Evolutionary conservation across 2,329 filamentous ascomycete genomes (phyloP), one percentile per base, ranked within the genome.

Genomic region (Colletotrichum sp.): DNA sequence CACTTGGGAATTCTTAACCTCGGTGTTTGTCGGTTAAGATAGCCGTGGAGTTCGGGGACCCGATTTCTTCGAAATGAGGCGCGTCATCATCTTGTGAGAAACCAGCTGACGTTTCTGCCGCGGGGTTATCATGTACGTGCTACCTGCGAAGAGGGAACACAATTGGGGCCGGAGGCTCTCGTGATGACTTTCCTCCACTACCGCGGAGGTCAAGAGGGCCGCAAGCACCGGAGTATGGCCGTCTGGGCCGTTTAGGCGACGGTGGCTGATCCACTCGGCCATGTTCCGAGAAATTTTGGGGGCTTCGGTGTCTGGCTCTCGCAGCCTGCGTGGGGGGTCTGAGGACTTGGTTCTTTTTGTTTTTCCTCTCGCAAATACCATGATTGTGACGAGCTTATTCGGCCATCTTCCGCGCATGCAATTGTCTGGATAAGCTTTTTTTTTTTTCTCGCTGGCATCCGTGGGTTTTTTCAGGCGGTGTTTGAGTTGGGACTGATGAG

Each of bases 201-300:
- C 57, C 57, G 57, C 26, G 26, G 30, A 60, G 12, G 21, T 26
- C 21, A 49, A 36, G 34, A 65, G 57, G 26, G 26, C 21, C 9
- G 24, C 34, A 64, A 36, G n/a, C 18, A 28, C 49, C 71, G 71
- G 64, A 72, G 64, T 62, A 55, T 55, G 64, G 24, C 71, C 71
- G 59, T 39, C 13, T 32, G 15, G 28, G 36, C 36, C 36, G 36
- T 39, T 39, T 39, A 10, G 30, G 28, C 57, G n/a, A 32, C 57
- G 64, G 16, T 26, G n/a, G 32, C 28, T 13, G 59, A 18, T 63
- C 55, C 39, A 76, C 73, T 76, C 73, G 73, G 73, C 5, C 73
- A 76, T 76, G 63, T 72, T 76, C 73, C 73, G 73, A 71, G 49
- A 7, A 15, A 18, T 39, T n/a, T 32, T n/a, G 26, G 65, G 26